phyloP scores from a whole-genome alignment of 106 monocot species.

The Platanthera zijinensis region DNA sequence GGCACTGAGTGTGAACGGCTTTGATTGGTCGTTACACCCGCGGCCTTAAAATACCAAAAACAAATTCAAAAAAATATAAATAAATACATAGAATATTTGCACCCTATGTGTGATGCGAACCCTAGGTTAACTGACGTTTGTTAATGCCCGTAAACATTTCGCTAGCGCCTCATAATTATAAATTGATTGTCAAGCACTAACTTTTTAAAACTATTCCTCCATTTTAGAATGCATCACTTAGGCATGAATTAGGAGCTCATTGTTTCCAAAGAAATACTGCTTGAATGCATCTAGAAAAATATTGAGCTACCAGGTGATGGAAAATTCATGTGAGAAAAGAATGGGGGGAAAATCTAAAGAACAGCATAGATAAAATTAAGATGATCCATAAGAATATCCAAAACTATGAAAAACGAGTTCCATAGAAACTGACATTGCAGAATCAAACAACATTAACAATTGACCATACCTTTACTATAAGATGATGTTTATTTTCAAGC shows the following conservation, averaged over 20 bases:
- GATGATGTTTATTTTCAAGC: conserved; percentile 49
- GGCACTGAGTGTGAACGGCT: too few species aligned
- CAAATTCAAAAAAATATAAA: too few species aligned
- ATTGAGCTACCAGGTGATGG: not conserved
- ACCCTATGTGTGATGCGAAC: too few species aligned
- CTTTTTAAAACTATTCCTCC: not conserved
- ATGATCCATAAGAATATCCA: not conserved
- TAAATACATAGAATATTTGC: too few species aligned
- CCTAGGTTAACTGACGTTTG: too few species aligned
- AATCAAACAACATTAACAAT: not conserved
- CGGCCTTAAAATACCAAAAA: too few species aligned
- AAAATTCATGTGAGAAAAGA: not conserved
- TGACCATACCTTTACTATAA: conserved; percentile 39
- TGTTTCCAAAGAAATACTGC: not conserved
- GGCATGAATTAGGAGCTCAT: not conserved
- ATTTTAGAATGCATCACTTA: not conserved
- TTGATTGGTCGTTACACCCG: too few species aligned
- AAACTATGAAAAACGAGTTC: not conserved
- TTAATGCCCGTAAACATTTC: too few species aligned
- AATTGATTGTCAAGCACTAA: too few species aligned
- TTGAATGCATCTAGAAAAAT: conserved; percentile 1
- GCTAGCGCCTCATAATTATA: too few species aligned
- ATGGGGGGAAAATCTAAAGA: not conserved
- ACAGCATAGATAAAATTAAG: not conserved
- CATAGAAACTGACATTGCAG: not conserved